Conservation (phyloP, 2,329 filamentous ascomycete species). For the Trichoderma atrobrunneum region DNA sequence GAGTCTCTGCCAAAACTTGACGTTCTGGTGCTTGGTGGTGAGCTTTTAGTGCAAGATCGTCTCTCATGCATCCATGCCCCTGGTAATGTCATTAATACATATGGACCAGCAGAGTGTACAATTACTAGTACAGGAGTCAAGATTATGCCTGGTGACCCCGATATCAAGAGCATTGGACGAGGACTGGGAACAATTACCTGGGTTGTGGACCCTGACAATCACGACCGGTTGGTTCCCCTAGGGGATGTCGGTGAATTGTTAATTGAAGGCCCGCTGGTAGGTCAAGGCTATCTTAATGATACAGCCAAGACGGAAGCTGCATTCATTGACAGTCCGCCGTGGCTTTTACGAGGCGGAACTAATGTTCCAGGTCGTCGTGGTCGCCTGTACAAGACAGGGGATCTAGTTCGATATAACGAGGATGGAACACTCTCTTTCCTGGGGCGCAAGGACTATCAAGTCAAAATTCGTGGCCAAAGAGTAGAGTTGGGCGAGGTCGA, state of each 20-base stretch:
- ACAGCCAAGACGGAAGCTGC: background rate
- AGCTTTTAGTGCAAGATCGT: background rate
- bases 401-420: background rate
- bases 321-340: background rate
- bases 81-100: background rate
- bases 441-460: background rate
- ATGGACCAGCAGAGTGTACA: background rate
- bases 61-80: background rate
- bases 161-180: background rate
- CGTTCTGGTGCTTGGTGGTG: background rate
- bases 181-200: background rate
- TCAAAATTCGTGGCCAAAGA: background rate
- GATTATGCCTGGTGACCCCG: background rate
- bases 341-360: background rate
- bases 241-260: background rate
- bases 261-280: background rate
- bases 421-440: background rate
- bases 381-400: background rate
- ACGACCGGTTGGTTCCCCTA: background rate
- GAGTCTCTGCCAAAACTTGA: background rate
- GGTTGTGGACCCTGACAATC: background rate
- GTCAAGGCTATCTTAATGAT: background rate
- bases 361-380: background rate
- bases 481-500: background rate
- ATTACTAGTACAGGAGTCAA: background rate